Percentiles rank a stretch among this genome's conserved stretches.
Evolutionary conservation across 148 eudicot species (phyloP).

Genomic region (Cornus kousa): DNA sequence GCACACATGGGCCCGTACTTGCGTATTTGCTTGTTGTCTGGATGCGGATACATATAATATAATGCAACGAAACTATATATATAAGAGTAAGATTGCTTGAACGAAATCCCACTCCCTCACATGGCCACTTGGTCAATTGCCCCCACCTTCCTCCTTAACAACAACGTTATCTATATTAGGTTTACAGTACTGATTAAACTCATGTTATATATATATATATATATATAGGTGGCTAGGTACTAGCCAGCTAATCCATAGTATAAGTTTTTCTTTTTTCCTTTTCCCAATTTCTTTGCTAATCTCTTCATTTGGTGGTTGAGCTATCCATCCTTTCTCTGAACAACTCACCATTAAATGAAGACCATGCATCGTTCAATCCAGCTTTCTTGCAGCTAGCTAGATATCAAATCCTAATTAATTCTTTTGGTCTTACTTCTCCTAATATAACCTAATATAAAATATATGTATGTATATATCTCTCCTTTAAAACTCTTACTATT

Average conservation of each 20-base stretch:
- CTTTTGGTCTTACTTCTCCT: neutral
- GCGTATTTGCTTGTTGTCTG: too few relatives aligned
- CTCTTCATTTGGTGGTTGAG: constrained; percentile 36
- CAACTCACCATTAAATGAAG: constrained; percentile 38
- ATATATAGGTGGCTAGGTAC: too few relatives aligned
- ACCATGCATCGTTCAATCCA: constrained; percentile 8
- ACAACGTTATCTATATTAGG: neutral
- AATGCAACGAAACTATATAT: too few relatives aligned
- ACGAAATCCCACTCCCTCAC: constrained; percentile 16
- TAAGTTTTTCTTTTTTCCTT: neutral
- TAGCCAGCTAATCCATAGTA: neutral
- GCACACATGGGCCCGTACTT: too few relatives aligned
- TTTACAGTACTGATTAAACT: neutral
- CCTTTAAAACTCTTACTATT: neutral
- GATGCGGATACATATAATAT: too few relatives aligned
- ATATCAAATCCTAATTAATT: constrained; percentile 6
- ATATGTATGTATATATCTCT: neutral
- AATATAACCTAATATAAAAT: too few relatives aligned
- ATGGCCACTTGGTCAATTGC: constrained; percentile 16
- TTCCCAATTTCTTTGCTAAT: neutral
- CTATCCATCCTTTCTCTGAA: constrained; percentile 35
- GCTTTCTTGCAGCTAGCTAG: constrained; percentile 32
- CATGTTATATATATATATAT: neutral
- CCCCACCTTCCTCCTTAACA: neutral
- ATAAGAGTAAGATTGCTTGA: constrained; percentile 8